phyloP scores from a whole-genome alignment of 2,329 filamentous ascomycete genomes.

The Colletotrichum trifolii region DNA sequence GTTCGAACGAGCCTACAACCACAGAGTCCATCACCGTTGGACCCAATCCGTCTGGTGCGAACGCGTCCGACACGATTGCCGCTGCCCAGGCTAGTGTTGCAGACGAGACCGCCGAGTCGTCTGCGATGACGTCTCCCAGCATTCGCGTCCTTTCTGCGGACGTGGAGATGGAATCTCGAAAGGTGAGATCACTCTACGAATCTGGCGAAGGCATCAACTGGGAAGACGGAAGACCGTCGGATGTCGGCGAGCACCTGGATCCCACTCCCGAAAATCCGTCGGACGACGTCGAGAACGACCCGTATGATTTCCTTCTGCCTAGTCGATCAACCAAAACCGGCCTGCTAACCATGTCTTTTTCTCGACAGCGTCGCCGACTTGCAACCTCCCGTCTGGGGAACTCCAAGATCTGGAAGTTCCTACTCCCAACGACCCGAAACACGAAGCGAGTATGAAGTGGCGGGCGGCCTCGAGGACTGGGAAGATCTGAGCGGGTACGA shows the following conservation, averaged over 20 bases:
- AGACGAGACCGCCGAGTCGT: constrained; percentile 27
- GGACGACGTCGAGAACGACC: constrained; percentile 64
- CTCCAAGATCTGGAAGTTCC: constrained; percentile 56
- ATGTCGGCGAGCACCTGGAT: constrained; percentile 58
- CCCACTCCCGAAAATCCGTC: constrained; percentile 62
- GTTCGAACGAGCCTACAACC: not conserved
- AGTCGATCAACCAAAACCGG: constrained; percentile 37
- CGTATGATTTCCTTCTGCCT: constrained; percentile 66
- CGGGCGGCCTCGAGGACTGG: constrained; percentile 74
- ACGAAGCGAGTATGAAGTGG: constrained; percentile 58
- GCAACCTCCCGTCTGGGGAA: constrained; percentile 48
- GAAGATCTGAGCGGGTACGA: constrained; percentile 70
- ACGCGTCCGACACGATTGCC: not conserved
- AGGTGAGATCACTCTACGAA: constrained; percentile 75
- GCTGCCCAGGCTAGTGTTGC: constrained; percentile 15
- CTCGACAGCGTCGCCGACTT: constrained; percentile 42
- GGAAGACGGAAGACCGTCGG: constrained; percentile 62
- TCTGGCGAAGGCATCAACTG: constrained; percentile 63
- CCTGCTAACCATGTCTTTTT: constrained; percentile 43
- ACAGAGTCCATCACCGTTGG: constrained; percentile 20
- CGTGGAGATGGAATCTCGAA: constrained; percentile 72
- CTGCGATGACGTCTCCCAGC: constrained; percentile 50
- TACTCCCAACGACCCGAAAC: constrained; percentile 58
- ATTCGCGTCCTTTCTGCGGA: constrained; percentile 66
- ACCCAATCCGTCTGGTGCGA: not conserved